Evolutionary conservation across 1,284 basidiomycete genomes (phyloP).

Genomic region (Apiotrichum akiyoshidainum): DNA sequence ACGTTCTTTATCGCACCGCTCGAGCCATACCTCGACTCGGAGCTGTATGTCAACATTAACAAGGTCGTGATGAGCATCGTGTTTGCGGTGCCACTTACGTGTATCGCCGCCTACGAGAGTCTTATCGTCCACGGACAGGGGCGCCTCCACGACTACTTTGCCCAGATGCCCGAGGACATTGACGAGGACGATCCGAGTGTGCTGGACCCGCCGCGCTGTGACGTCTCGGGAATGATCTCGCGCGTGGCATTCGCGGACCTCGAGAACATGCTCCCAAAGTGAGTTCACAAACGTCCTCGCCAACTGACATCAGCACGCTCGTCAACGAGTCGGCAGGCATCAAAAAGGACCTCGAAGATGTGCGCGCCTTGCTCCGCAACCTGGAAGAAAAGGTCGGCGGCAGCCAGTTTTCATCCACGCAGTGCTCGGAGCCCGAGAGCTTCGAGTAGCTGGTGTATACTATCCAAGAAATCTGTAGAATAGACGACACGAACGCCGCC

Average conservation of each 20-base stretch:
- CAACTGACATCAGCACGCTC: constrained; percentile 28
- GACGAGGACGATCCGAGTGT: constrained; percentile 47
- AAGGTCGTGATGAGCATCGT: constrained; percentile 68
- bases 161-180: constrained; percentile 59
- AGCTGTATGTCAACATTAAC: constrained; percentile 60
- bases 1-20: constrained; percentile 24
- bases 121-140: constrained; percentile 47
- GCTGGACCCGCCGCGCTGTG: constrained; percentile 55
- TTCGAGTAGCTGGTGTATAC: neutral
- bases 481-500: too few species aligned
- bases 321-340: constrained; percentile 65
- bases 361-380: constrained; percentile 53
- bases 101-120: constrained; percentile 74
- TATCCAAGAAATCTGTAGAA: too few species aligned
- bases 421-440: neutral
- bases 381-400: neutral
- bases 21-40: neutral
- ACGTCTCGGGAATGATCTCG: constrained; percentile 59
- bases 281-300: constrained; percentile 49
- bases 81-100: constrained; percentile 72
- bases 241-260: constrained; percentile 71
- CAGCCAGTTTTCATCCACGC: neutral
- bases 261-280: constrained; percentile 53
- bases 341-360: constrained; percentile 55
- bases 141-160: constrained; percentile 66